phyloP scores from a whole-genome alignment of 257 asterid genomes.

The Solanum lycopersicoides region DNA sequence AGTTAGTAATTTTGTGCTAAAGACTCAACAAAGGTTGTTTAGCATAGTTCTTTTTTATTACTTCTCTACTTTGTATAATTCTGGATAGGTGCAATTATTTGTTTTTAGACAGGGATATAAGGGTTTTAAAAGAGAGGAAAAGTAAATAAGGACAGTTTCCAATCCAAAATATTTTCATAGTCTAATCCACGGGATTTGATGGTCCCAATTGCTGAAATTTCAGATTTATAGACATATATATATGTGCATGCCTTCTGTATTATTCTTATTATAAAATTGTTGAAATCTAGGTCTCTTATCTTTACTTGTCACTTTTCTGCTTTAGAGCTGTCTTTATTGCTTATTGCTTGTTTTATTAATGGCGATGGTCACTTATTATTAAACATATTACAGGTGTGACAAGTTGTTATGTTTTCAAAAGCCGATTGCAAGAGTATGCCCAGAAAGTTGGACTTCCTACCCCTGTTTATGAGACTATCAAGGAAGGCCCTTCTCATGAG shows the following conservation, averaged over 20 bases:
- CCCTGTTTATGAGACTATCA: slow-evolving; percentile 75
- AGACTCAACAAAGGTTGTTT: not conserved
- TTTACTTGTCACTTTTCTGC: not conserved
- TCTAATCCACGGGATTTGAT: not conserved
- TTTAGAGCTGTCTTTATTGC: not conserved
- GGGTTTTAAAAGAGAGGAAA: not conserved
- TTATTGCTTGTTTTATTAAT: not conserved
- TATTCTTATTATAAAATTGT: not conserved
- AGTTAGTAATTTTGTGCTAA: not conserved
- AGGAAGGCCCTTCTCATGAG: slow-evolving; percentile 90
- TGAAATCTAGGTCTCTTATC: not conserved
- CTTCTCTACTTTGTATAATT: not conserved
- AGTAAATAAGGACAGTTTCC: not conserved
- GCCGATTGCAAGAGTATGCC: slow-evolving; percentile 88
- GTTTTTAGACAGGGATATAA: not conserved
- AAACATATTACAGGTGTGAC: slow-evolving; percentile 48
- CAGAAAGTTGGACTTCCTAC: slow-evolving; percentile 72
- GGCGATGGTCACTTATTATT: not conserved
- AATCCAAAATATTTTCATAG: not conserved
- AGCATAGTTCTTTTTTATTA: not conserved
- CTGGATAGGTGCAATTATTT: not conserved
- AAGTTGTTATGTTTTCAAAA: slow-evolving; percentile 77
- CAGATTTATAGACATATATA: not conserved
- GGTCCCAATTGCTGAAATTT: not conserved
- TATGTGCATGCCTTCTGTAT: not conserved